Evolutionary conservation across 306 rosid genomes (phyloP).

Genomic region (Bauhinia variegata): DNA sequence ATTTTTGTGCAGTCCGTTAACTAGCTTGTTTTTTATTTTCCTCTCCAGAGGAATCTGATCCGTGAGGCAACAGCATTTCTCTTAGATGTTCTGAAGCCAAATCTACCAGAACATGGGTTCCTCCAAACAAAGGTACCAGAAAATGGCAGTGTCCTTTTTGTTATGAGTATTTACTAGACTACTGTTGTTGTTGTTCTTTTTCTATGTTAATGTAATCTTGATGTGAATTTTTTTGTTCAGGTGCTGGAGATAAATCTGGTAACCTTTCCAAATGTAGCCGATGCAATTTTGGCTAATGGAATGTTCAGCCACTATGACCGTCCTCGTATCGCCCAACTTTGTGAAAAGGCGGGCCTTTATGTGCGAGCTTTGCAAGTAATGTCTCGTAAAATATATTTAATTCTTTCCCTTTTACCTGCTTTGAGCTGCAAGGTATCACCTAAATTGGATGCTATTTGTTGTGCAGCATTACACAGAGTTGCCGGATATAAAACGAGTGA

Average conservation of each 20-base stretch:
- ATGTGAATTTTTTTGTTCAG: conserved; percentile 49
- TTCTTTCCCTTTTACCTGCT: conserved; percentile 5
- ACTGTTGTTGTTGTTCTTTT: conserved; percentile 12
- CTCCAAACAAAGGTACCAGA: conserved; percentile 86
- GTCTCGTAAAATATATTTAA: conserved; percentile 27
- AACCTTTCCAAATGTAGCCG: conserved; percentile 97
- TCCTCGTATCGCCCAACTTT: conserved; percentile 93
- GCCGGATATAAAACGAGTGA: conserved; percentile 96
- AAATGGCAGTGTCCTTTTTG: conserved; percentile 13
- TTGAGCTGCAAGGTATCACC: conserved; percentile 14
- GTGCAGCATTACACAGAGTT: conserved; percentile 97
- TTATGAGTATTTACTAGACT: conserved; percentile 10
- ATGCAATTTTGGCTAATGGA: conserved; percentile 97
- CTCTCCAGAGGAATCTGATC: conserved; percentile 84
- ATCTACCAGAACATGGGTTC: conserved; percentile 88
- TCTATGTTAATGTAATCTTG: conserved; percentile 32
- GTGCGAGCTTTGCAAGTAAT: conserved; percentile 94
- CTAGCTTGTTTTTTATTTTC: conserved; percentile 25
- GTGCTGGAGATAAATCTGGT: conserved; percentile 97
- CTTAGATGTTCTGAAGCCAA: conserved; percentile 94
- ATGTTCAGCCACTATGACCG: conserved; percentile 99
- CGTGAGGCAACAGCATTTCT: conserved; percentile 99
- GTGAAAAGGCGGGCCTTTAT: conserved; percentile 97
- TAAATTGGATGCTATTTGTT: conserved; percentile 32
- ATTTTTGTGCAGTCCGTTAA: conserved; percentile 33